Base-by-base conservation (phyloP, 306 rosid species). In the Sphenostylis stenocarpa region DNA sequence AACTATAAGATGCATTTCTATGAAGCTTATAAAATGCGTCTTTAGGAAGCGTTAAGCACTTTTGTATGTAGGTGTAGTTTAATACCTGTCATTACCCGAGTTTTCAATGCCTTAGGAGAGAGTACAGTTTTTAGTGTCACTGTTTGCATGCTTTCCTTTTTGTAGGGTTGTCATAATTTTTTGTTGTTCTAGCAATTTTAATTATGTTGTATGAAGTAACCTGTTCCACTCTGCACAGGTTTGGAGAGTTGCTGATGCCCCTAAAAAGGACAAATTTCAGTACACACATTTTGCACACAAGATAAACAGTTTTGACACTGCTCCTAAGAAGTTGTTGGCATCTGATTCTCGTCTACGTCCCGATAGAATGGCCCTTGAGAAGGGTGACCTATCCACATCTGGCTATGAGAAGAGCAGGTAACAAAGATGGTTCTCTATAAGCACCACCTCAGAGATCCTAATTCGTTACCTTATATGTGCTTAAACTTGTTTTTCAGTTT, bases 241-340 rank as follows among this genome's bases (percentile, higher is more conserved):
- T 67, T 96, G 97, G 97, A 87, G 88, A 75, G 82, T 96, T 36
- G 98, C 97, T 20, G 96, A 86, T 39, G 20, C 19, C 71, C 98
- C 99, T 9, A 45, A 79, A 73, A 86, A 89, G 33, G 98, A 96
- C 86, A 92, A 90, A 74, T 96, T 84, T 81, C 97, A 96, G 79
- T 96, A 89, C 83, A 96, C 99, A 49, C 31, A 96, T 87, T 96
- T 96, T 84, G 99, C 99, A 21, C 99, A 92, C 83, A 92, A 91
- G 85, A 76, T 96, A 48, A 96, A 92, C 90, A 91, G 98, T 89
- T 92, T 92, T 57, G 91, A 87, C 82, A 89, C 97, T 41, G 98
- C 98, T 74, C 98, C 99, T 34, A 96, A 89, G 67, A 91, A 86
- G 86, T 80, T 96, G 85, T 73, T 96, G 79, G 91, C 94, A 20